Evolutionary conservation across 129 eudicot genomes (phyloP).

Genomic region (Flaveria robusta): DNA sequence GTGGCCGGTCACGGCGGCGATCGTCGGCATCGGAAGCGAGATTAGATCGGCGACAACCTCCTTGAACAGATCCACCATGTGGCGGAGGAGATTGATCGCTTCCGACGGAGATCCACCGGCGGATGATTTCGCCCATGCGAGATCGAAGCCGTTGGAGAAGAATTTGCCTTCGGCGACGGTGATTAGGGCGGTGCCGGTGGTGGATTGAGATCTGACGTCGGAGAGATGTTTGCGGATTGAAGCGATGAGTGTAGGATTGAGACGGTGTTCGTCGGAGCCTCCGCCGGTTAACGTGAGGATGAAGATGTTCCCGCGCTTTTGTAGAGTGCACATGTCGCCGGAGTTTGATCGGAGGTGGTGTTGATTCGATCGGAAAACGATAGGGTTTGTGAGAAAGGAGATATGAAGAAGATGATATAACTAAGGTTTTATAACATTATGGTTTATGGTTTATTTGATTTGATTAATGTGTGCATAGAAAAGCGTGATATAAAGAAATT

Average conservation of each 20-base stretch:
- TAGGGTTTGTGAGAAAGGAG: background rate
- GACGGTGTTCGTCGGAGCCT: constrained; percentile 57
- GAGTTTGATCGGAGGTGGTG: no score
- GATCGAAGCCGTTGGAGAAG: constrained; percentile 90
- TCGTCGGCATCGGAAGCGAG: constrained; percentile 77
- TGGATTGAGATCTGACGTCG: constrained; percentile 54
- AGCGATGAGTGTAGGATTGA: constrained; percentile 62
- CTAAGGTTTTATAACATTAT: no score
- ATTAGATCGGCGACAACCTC: constrained; percentile 55
- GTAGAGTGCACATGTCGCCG: constrained; percentile 55
- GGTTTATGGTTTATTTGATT: no score
- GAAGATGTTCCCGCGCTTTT: constrained; percentile 66
- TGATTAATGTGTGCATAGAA: no score
- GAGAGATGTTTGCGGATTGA: constrained; percentile 58
- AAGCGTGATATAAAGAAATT: no score
- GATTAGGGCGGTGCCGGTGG: constrained; percentile 54
- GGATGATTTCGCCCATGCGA: constrained; percentile 59
- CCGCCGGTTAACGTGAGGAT: constrained; percentile 59
- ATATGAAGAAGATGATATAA: background rate
- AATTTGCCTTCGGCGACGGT: constrained; percentile 65
- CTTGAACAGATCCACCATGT: constrained; percentile 57
- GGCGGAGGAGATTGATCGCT: constrained; percentile 40
- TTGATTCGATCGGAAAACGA: background rate
- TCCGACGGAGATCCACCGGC: constrained; percentile 41
- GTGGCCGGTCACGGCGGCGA: constrained; percentile 83